Evolutionary conservation across 148 eudicot genomes (phyloP).

Genomic region (Chenopodium formosanum): DNA sequence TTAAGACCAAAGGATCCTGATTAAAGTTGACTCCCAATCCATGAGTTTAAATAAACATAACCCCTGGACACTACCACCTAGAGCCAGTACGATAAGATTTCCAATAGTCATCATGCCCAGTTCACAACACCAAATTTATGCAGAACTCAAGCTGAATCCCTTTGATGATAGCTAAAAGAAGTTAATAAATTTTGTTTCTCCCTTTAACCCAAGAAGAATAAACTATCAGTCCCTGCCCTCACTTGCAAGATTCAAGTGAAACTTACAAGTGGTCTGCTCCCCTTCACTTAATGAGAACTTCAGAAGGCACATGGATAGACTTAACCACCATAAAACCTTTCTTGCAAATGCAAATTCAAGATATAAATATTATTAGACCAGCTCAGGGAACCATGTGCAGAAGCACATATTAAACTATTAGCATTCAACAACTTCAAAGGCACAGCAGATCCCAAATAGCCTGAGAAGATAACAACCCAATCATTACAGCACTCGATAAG

Average conservation of each 20-base stretch:
- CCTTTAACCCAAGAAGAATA: constrained; percentile 28
- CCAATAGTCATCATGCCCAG: background rate
- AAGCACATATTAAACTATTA: constrained; percentile 8
- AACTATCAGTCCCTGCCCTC: background rate
- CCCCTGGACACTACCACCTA: background rate
- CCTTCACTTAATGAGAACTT: constrained; percentile 26
- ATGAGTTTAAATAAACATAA: background rate
- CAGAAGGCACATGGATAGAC: constrained; percentile 20
- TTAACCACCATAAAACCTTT: background rate
- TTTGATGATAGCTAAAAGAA: constrained; percentile 1
- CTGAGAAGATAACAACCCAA: background rate
- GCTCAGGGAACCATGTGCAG: background rate
- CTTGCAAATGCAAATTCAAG: background rate
- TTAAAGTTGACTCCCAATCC: background rate
- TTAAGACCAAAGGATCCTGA: background rate
- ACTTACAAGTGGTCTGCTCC: constrained; percentile 15
- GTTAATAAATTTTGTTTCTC: background rate
- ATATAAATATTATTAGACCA: background rate
- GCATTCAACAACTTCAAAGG: background rate
- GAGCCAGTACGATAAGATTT: background rate
- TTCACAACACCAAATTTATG: background rate
- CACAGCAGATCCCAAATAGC: background rate
- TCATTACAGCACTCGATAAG: background rate
- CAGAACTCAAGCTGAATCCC: background rate
- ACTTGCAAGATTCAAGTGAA: constrained; percentile 2